Percentiles rank a stretch among this genome's conserved stretches.
phyloP scores from a whole-genome alignment of 2,329 filamentous ascomycete genomes.

The Phoma herbarum region DNA sequence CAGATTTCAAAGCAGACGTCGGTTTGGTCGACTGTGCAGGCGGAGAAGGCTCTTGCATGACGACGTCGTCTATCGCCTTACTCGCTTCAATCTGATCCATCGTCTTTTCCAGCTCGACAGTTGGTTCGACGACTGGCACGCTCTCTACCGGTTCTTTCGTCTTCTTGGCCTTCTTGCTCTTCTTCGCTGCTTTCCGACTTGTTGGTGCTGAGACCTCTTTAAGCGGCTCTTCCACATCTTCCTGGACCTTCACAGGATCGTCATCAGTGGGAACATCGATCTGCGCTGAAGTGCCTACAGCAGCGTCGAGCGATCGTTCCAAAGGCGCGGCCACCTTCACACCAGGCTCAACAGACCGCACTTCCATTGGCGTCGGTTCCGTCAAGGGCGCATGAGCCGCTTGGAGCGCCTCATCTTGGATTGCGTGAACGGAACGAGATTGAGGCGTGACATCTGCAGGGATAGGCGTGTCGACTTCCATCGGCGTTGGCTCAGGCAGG shows the following conservation, averaged over 20 bases:
- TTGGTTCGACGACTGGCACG: background rate
- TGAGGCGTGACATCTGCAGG: background rate
- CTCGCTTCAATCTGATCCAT: background rate
- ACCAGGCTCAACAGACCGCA: background rate
- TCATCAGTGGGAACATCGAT: background rate
- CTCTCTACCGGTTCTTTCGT: slow-evolving; percentile 24
- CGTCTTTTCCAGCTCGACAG: background rate
- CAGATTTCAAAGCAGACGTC: background rate
- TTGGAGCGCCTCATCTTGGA: background rate
- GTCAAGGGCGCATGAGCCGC: background rate
- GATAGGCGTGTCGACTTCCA: background rate
- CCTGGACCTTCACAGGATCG: background rate
- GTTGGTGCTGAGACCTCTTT: slow-evolving; percentile 19
- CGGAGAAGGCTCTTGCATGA: background rate
- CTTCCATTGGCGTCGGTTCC: slow-evolving; percentile 1
- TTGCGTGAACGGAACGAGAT: background rate
- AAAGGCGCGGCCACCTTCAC: background rate
- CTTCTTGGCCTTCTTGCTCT: slow-evolving; percentile 47
- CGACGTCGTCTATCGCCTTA: background rate
- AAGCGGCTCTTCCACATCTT: background rate
- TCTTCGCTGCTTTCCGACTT: slow-evolving; percentile 41
- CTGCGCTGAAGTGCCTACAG: background rate
- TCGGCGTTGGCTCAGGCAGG: slow-evolving; percentile 7
- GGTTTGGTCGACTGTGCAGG: slow-evolving; percentile 5
- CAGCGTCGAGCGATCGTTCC: background rate